Percentiles rank a stretch among this genome's conserved stretches.
These are phyloP conservation scores for Boletus subparvulus DNA, from an alignment of 768 basidiomycete genomes.

Conservation along the genomic window DNA sequence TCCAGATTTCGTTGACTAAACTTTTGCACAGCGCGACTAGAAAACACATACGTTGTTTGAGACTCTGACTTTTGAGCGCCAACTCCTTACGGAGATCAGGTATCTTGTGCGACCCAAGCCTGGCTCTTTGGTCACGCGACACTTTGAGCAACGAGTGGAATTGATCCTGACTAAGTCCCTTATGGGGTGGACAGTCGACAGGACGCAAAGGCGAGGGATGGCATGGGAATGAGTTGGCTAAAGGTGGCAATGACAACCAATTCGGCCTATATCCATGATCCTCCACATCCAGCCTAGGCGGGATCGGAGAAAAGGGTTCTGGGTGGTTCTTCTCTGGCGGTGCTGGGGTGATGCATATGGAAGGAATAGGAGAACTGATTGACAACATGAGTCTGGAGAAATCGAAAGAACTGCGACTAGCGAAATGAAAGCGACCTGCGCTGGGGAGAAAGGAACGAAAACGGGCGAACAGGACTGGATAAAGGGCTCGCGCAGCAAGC, in stretches of 20 bases:
- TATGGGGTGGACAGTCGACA: constrained; percentile 35
- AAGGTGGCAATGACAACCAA: constrained; percentile 53
- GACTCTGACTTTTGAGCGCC: constrained; percentile 67
- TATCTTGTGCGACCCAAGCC: constrained; percentile 44
- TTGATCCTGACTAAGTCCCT: constrained; percentile 60
- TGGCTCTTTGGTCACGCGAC: constrained; percentile 55
- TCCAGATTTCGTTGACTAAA: constrained; percentile 1
- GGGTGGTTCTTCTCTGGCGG: constrained; percentile 49
- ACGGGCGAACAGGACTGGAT: too few relatives aligned
- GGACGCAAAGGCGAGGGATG: constrained; percentile 54
- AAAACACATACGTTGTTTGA: constrained; percentile 62
- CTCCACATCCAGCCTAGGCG: constrained; percentile 33
- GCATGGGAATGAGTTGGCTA: constrained; percentile 23
- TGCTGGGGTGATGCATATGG: constrained; percentile 69
- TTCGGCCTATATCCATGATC: constrained; percentile 57
- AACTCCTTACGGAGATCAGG: constrained; percentile 73
- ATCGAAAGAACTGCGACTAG: neutral
- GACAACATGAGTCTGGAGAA: constrained; percentile 41
- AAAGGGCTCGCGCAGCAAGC: constrained; percentile 17
- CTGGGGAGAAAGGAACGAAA: constrained; percentile 34
- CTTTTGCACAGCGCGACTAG: neutral
- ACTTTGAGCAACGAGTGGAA: constrained; percentile 65
- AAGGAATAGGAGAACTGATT: constrained; percentile 49
- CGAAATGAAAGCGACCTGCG: constrained; percentile 52
- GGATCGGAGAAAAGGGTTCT: constrained; percentile 67